Evolutionary conservation across 306 rosid species (phyloP).

Genomic region (Citrullus mucosospermus): DNA sequence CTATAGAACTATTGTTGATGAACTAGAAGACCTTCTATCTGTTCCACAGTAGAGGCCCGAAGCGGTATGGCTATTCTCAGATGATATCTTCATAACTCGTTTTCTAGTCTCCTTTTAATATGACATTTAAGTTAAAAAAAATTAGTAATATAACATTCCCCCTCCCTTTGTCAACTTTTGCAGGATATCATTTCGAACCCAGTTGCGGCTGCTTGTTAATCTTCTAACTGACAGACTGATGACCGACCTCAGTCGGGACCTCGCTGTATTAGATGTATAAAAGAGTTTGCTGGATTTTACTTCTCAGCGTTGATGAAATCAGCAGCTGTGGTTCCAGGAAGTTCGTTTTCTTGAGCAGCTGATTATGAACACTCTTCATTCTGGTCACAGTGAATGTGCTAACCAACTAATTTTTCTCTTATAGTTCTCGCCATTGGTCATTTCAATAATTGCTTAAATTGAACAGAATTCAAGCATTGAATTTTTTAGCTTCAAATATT

Average conservation of each 20-base stretch:
- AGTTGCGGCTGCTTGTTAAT: neutral
- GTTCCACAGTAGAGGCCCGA: conserved; percentile 2
- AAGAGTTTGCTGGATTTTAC: neutral
- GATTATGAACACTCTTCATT: neutral
- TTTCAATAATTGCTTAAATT: neutral
- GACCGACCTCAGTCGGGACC: neutral
- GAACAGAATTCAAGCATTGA: neutral
- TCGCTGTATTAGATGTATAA: neutral
- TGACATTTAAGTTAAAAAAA: neutral
- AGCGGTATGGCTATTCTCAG: neutral
- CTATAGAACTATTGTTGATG: conserved; percentile 11
- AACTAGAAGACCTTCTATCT: conserved; percentile 10
- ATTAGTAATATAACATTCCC: neutral
- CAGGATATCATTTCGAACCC: neutral
- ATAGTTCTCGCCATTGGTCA: neutral
- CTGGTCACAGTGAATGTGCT: neutral
- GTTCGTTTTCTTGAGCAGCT: neutral
- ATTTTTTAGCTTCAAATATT: neutral
- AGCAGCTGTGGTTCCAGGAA: neutral
- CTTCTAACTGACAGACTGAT: neutral
- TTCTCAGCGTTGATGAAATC: neutral
- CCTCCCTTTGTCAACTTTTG: neutral
- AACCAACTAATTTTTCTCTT: neutral
- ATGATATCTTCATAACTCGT: neutral
- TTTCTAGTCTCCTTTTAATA: neutral